Evolutionary conservation across 2,329 filamentous ascomycete species (phyloP).

Genomic region (Cercospora zeae-maydis): DNA sequence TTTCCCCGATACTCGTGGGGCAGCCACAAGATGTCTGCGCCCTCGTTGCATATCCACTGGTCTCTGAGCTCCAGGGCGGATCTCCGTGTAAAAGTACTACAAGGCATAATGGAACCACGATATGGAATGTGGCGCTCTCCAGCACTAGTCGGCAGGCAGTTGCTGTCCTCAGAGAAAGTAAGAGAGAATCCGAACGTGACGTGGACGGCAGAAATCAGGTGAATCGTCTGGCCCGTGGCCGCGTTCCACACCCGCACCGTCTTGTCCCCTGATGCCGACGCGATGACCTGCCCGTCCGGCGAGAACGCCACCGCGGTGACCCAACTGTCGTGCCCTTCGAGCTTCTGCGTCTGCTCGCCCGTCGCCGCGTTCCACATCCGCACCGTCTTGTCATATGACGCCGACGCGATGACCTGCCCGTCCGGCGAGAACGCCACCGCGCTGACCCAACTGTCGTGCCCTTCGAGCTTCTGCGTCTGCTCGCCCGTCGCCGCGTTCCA

Average conservation of each 20-base stretch:
- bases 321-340: background rate
- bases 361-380: background rate
- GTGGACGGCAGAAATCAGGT: background rate
- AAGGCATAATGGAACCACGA: no score
- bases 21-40: no score
- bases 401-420: background rate
- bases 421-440: background rate
- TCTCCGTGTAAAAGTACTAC: no score
- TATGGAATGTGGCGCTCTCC: no score
- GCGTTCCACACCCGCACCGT: background rate
- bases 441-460: background rate
- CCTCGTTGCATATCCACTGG: no score
- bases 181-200: background rate
- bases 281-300: background rate
- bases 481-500: background rate
- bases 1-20: no score
- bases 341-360: background rate
- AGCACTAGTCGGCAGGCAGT: background rate
- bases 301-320: background rate
- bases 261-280: background rate
- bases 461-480: background rate
- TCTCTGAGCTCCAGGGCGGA: no score
- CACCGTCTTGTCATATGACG: background rate
- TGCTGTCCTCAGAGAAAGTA: background rate
- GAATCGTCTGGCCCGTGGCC: background rate